Evolutionary conservation across 805 yeast genomes (phyloP), one percentile per base, ranked within the genome.

Genomic region (Zygoascus flipseniorum): DNA sequence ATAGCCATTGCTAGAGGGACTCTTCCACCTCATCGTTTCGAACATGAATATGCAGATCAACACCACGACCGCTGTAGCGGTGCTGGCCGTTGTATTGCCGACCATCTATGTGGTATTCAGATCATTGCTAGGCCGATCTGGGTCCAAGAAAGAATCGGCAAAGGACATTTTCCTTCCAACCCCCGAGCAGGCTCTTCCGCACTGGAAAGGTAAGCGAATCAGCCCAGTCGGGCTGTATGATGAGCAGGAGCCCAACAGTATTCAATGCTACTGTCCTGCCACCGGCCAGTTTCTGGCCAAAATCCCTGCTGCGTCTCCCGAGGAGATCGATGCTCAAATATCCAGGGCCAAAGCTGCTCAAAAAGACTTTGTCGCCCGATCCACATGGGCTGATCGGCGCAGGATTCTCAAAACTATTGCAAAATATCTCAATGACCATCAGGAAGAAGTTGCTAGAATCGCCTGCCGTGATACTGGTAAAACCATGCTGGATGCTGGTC

Each of bases 401-500:
- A 79, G 78, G 60, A 81, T 92, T 20, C 72, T 93, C 56, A 72
- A 77, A 45, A 83, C 97, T 0, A 74, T 93, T 52, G 77, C 80
- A 57, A 78, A 83, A 54, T 90, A 77, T 67, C 80, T 93, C 52
- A 67, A 86, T 51, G 83, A 82, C 48, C 83, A 93, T 67, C 99
- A 93, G 68, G 90, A 85, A 53, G 80, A 82, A 50, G 79, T 93
- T 48, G 96, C 96, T 2, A 76, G 95, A 47, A 85, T 93, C 8
- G 97, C 98, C 0, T 93, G 98, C 67, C 76, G 99, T 59, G 99
- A 93, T 65, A 85, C 96, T 18, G 99, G 99, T 31, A 93, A 93
- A 67, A 90, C 98, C 1, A 84, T 86, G 83, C 73, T 93, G 43
- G 98, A 93, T 71, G 98, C 98, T 2, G 83, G 93, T 47, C 60